A percentile compares a stretch with the other conserved stretches of the same genome.
These are phyloP conservation scores for Stevia rebaudiana DNA, from an alignment of 140 eudicot species.

Conservation along the genomic window DNA sequence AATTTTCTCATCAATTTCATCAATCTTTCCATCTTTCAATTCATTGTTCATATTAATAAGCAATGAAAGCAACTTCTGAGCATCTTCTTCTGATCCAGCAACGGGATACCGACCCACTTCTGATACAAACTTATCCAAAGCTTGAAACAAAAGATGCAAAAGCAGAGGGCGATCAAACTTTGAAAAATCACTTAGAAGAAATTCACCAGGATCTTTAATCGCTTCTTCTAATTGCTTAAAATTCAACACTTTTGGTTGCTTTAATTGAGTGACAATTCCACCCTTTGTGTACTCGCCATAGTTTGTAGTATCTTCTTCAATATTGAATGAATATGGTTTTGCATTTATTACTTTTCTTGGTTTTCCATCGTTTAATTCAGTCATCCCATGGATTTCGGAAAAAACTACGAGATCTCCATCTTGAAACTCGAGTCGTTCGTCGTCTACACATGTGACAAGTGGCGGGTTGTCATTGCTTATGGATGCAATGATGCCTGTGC, in stretches of 20 bases:
- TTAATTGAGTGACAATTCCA: conserved; percentile 80
- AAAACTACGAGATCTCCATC: conserved; percentile 88
- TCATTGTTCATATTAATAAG: conserved; percentile 42
- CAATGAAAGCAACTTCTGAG: conserved; percentile 50
- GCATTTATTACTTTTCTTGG: conserved; percentile 69
- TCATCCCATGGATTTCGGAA: conserved; percentile 83
- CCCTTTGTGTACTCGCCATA: conserved; percentile 56
- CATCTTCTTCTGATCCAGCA: conserved; percentile 88
- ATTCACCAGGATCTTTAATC: conserved; percentile 78
- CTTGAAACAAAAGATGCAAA: conserved; percentile 74
- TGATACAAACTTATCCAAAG: conserved; percentile 55
- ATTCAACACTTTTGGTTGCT: conserved; percentile 69
- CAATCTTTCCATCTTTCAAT: conserved; percentile 46
- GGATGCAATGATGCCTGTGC: conserved; percentile 80
- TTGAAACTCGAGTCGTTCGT: conserved; percentile 82
- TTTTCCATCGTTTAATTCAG: conserved; percentile 74
- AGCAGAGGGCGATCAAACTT: conserved; percentile 88
- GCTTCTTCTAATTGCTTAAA: conserved; percentile 76
- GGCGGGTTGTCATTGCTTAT: conserved; percentile 82
- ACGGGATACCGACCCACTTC: conserved; percentile 63
- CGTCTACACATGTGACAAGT: conserved; percentile 79
- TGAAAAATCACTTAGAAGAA: conserved; percentile 83
- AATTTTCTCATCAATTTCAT: conserved; percentile 54
- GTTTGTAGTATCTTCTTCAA: conserved; percentile 81
- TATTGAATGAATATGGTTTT: conserved; percentile 68